Evolutionary conservation across 257 asterid genomes (phyloP), one percentile per base, ranked within the genome.

Genomic region (Nicotiana sylvestris): DNA sequence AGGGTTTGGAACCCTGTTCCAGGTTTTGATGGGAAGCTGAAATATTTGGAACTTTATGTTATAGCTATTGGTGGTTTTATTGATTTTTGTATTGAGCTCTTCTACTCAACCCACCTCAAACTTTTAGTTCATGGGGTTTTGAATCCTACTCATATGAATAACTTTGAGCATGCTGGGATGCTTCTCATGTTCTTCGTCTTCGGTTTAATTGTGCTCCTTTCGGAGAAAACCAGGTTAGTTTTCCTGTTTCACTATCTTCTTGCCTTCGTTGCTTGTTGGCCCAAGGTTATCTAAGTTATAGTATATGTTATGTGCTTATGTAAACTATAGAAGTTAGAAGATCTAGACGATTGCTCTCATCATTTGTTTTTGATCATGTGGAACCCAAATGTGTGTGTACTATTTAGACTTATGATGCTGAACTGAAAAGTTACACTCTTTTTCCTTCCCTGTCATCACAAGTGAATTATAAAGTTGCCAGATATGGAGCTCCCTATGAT

Each of bases 81-180:
- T 76, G 99, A 96, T 87, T 87, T 96, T 46, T 94, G 98, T 85
- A 88, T 96, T 39, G 99, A 96, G 92, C 92, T 96, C 77, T 81
- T 96, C 39, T 94, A 90, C 77, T 84, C 98, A 1, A 94, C 99
- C 6, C 99, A 96, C 87, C 96, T 94, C 87, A 91, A 84, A 90
- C 91, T 94, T 87, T 11, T 96, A 46, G 98, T 89, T 85, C 18
- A 92, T 88, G 98, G 98, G 53, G 87, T 89, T 53, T 82, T 96
- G 93, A 94, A 94, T 88, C 98, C 98, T 35, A 37, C 86, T 62
- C 99, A 94, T 78, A 92, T 94, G 98, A 96, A 96, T 86, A 90
- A 96, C 85, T 96, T 96, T 69, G 99, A 96, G 91, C 99, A 96
- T 86, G 89, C 97, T 1, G 99, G 99, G 10, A 96, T 96, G 98